Base-by-base conservation (phyloP, 176 grass and related monocot genomes). In the Themeda triandra region DNA sequence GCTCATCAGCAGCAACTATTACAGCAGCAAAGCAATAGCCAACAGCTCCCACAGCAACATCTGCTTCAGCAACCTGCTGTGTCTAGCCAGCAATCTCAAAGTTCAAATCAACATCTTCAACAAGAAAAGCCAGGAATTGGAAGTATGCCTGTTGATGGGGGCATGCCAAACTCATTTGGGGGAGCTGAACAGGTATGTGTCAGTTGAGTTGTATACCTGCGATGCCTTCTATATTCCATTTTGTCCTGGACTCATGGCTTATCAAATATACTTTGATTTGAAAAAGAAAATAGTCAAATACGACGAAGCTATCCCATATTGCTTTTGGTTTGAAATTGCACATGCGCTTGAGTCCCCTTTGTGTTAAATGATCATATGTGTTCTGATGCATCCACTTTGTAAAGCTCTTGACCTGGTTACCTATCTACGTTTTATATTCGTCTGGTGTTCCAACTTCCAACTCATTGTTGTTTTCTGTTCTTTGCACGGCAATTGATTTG, bases 41-140 rank as follows among this genome's bases (percentile, higher is more conserved):
- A 94, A 69, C 84, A 87, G 49, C 84, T 79, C 39, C 58, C 45
- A 42, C 84, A 86, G 17, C 75, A 82, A 39, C 91, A 87, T 71
- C 92, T 89, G 66, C 89, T 91, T 87, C 92, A 91, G 65, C 90
- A 89, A 70, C 90, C 84, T 86, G 83, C 86, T 85, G 80, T 94
- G 44, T 94, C 92, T 13, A 91, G 92, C 54, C 92, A 91, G 51
- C 92, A 91, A 59, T 94, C 92, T 81, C 92, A 94, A 66, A 94
- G 76, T 45, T 91, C 86, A 73, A 91, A 84, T 86, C 92, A 91
- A 56, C 80, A 91, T 71, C 88, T 86, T 66, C 88, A 91, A 89
- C 92, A 89, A 82, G 92, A 94, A 78, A 94, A 91, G 33, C 31
- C 77, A 63, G 89, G 80, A 79, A 87, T 85, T 39, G 89, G 86